Percentiles rank a stretch among this genome's conserved stretches.
These are phyloP conservation scores for Radiomyces spectabilis DNA, from an alignment of 192 early-diverging fungal species.

Conservation along the genomic window DNA sequence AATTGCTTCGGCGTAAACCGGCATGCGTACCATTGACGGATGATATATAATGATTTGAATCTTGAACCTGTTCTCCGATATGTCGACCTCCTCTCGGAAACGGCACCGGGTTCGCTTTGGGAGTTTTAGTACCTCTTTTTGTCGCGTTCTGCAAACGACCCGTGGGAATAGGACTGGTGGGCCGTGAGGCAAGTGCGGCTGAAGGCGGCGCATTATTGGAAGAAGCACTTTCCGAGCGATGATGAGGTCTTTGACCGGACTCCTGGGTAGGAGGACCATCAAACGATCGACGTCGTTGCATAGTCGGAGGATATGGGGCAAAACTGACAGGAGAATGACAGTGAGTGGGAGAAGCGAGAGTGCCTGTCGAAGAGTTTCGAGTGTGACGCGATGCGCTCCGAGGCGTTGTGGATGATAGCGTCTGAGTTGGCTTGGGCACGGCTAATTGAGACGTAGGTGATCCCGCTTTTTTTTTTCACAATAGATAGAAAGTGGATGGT, in stretches of 20 bases:
- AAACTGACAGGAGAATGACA: background rate
- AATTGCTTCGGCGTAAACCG: constrained; percentile 1
- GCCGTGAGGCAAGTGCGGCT: too few relatives aligned
- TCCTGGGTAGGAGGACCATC: too few relatives aligned
- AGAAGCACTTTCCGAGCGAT: too few relatives aligned
- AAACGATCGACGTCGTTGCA: background rate
- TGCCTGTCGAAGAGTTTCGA: constrained; percentile 1
- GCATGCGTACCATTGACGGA: too few relatives aligned
- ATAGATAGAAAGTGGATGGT: background rate
- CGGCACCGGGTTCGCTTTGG: background rate
- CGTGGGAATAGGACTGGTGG: too few relatives aligned
- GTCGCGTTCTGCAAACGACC: too few relatives aligned
- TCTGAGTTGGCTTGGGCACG: background rate
- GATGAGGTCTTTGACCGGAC: too few relatives aligned
- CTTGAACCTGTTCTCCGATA: background rate
- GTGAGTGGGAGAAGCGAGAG: background rate
- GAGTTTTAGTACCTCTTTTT: too few relatives aligned
- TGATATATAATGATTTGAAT: too few relatives aligned
- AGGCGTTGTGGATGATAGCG: background rate
- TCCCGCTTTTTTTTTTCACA: background rate
- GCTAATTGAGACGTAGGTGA: background rate
- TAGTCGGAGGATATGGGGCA: background rate
- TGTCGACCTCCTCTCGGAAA: constrained; percentile 2
- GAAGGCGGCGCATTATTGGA: background rate
- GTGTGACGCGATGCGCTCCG: background rate